Base-by-base conservation (phyloP, 2,329 filamentous ascomycete genomes). In the Stemphylium vesicarium region DNA sequence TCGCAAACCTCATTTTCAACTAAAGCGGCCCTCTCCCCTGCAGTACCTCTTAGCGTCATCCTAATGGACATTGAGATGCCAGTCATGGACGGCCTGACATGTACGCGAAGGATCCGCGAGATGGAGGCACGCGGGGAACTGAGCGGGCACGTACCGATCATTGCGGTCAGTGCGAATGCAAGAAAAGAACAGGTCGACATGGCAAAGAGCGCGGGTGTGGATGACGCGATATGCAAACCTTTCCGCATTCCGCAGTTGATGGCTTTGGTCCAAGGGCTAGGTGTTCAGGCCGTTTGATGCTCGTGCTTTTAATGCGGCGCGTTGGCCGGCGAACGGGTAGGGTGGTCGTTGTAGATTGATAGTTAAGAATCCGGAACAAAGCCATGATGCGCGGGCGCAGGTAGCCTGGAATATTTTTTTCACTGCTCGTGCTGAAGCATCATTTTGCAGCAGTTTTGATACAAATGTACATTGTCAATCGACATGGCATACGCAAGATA, bases 161-260 rank as follows among this genome's bases (percentile, higher is more conserved):
- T 73, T 18, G 67, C 63, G 1, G 63, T 70, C 5, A 72, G 67
- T 10, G 70, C 64, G 5, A 73, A 73, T 51, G 70, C 65, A n/a
- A 55, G 70, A 31, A 50, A 40, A n/a, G 64, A 71, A 47, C 70
- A 73, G 52, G 58, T 70, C 5, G 41, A 47, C 13, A n/a, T 12
- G 42, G 53, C 53, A 36, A 16, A 53, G 38, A 53, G 62, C 9
- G 65, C 67, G 2, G 69, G 69, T 2, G 69, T 71, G 62, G 67
- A 72, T 48, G 59, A 61, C 71, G 85, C 92, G 40, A 88, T 94
- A 36, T 88, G 88, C 7, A 94, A 94, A 69, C 90, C 90, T 4
- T 93, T 92, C 70, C 58, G 64, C 8, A 62, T 70, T 12, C 26
- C 31, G 11, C 50, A 53, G 18, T n/a, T 52, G 13, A 31, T 46